These are phyloP conservation scores for Sporothrix inflata DNA, from an alignment of 2,329 filamentous ascomycete genomes.

Conservation along the genomic window DNA sequence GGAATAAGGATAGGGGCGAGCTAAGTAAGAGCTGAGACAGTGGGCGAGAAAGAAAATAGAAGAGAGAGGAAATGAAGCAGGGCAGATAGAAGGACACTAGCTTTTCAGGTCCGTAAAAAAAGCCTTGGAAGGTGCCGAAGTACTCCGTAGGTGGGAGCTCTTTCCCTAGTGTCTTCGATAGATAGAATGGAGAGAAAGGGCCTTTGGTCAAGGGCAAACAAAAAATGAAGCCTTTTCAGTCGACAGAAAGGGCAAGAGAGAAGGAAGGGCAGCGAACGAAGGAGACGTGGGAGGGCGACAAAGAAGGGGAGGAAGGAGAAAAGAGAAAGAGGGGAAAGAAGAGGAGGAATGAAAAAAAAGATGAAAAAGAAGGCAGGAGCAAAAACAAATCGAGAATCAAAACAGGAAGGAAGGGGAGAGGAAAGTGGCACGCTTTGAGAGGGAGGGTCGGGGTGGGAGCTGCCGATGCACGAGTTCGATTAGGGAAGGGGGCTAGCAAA, in stretches of 20 bases:
- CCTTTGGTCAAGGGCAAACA: background rate
- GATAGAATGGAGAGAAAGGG: background rate
- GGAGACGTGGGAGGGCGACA: background rate
- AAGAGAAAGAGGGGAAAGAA: background rate
- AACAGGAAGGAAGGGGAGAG: constrained; percentile 18
- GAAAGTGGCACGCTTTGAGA: constrained; percentile 10
- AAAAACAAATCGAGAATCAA: constrained; percentile 1
- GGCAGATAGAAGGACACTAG: constrained; percentile 7
- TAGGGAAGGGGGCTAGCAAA: background rate
- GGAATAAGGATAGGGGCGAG: constrained; percentile 23
- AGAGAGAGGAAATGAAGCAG: constrained; percentile 9
- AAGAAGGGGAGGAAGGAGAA: constrained; percentile 5
- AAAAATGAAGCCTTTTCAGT: background rate
- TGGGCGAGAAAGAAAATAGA: background rate
- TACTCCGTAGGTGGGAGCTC: background rate
- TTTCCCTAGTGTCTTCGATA: background rate
- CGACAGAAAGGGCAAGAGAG: background rate
- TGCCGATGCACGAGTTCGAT: background rate
- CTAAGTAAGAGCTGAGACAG: constrained; percentile 25
- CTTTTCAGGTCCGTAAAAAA: constrained; percentile 20
- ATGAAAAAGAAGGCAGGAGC: background rate
- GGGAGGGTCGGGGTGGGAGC: constrained; percentile 8
- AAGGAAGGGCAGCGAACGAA: background rate
- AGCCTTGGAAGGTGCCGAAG: constrained; percentile 12
- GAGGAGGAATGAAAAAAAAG: background rate